Base-by-base conservation (phyloP, 192 early-diverging fungal species). In the Backusella sp. region DNA sequence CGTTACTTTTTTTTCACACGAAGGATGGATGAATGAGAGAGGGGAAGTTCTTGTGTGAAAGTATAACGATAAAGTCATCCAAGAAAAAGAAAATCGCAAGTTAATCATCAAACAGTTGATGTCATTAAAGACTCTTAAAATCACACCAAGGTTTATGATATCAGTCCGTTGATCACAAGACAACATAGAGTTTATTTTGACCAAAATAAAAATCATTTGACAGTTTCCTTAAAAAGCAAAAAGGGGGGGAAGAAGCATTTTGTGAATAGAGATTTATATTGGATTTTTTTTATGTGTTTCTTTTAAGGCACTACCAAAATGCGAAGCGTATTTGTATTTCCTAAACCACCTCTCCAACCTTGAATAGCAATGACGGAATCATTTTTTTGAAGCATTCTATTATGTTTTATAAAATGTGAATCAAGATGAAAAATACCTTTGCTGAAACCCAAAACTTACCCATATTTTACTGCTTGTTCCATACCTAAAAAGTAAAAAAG, bases 271-370 rank as follows among this genome's bases (percentile, higher is more conserved):
- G 37, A 59, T 59, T 59, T 59, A 53, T 53, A 53, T 7, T 6
- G 5, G n/a, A n/a, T n/a, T 21, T 19, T 7, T 21, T 19, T 53
- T 35, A 32, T 28, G 19, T 8, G 15, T 11, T n/a, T 21, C 23
- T 23, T 56, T 73, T 73, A 80, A 14, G 74, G 79, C 19, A 72
- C 49, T 46, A 73, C 65, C 42, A 94, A 79, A 14, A 94, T 87
- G 62, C 93, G 91, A 76, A 94, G 86, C 35, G 93, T 93, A 83
- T 94, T 94, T 69, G 93, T 93, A 83, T 94, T 91, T 72, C 93
- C 93, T 19, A 93, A 80, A 32, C 93, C 93, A 30, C 91, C 91
- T 77, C 90, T 90, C 93, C 93, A 94, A n/a, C 93, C 93, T 81
- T 94, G 93, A 72, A 94, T 88, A 72, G 90, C 90, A 66, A 94